phyloP scores from a whole-genome alignment of 2,329 filamentous ascomycete genomes.

The Alternaria sp. region DNA sequence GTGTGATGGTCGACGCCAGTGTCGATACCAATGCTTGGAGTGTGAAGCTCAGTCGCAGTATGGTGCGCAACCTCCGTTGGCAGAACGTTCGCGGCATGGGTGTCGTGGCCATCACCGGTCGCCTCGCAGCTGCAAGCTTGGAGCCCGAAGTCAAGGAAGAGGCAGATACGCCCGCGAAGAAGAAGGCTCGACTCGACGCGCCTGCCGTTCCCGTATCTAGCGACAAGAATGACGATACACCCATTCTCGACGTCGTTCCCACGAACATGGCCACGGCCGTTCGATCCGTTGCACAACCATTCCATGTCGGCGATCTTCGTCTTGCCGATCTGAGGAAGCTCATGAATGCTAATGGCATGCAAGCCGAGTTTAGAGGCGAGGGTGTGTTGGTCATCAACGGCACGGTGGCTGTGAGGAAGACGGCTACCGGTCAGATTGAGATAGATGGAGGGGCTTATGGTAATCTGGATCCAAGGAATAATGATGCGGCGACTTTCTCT shows the following conservation, averaged over 20 bases:
- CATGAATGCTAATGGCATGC: constrained; percentile 79
- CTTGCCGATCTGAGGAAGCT: constrained; percentile 85
- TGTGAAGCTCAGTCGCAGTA: constrained; percentile 82
- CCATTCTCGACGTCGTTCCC: constrained; percentile 66
- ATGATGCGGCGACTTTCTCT: constrained; percentile 73
- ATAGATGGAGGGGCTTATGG: constrained; percentile 66
- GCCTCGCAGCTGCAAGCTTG: constrained; percentile 60
- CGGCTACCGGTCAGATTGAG: constrained; percentile 83
- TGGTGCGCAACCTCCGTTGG: constrained; percentile 90
- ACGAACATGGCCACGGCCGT: constrained; percentile 71
- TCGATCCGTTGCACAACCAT: constrained; percentile 78
- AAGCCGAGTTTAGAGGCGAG: constrained; percentile 91
- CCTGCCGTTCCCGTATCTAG: constrained; percentile 53
- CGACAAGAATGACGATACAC: constrained; percentile 56
- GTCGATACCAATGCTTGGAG: constrained; percentile 98
- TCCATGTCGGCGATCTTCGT: constrained; percentile 92
- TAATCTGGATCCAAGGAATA: constrained; percentile 50
- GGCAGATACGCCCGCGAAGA: constrained; percentile 55
- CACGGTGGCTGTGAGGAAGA: constrained; percentile 86
- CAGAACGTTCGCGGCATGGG: constrained; percentile 89
- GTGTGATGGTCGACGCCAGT: constrained; percentile 80
- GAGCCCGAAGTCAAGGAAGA: constrained; percentile 47
- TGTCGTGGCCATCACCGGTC: constrained; percentile 89
- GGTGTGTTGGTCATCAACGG: constrained; percentile 90
- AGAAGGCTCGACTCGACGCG: constrained; percentile 55